Evolutionary conservation across 192 early-diverging fungal species (phyloP).

Genomic region (Thamnidium elegans): DNA sequence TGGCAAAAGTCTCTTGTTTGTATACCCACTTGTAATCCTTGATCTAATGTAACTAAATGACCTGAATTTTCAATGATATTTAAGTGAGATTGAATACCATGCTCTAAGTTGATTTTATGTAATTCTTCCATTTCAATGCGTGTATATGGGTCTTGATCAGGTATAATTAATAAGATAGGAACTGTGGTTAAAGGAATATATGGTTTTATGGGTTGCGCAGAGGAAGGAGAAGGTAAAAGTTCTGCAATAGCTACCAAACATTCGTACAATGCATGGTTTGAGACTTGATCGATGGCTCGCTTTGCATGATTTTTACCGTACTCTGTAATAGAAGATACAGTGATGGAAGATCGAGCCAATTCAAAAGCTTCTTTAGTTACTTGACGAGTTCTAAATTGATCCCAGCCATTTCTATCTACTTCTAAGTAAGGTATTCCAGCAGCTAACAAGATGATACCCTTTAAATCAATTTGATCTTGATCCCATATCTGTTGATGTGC

Average conservation of each 20-base stretch:
- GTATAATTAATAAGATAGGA: not conserved
- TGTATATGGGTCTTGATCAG: not conserved
- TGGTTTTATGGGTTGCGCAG: not conserved
- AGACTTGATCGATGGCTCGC: not conserved
- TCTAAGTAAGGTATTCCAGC: not conserved
- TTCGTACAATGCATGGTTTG: not conserved
- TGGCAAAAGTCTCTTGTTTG: not conserved
- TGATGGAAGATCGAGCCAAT: not conserved
- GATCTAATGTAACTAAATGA: constrained; percentile 11
- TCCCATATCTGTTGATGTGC: not conserved
- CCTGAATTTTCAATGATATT: constrained; percentile 2
- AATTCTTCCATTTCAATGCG: not conserved
- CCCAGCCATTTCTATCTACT: constrained; percentile 1
- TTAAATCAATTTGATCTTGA: not conserved
- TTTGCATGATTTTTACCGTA: not conserved
- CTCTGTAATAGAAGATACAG: not conserved
- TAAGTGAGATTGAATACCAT: not conserved
- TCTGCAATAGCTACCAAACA: not conserved
- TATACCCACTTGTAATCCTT: not conserved
- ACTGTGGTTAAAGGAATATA: not conserved
- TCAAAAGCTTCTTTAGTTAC: not conserved
- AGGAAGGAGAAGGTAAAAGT: not conserved
- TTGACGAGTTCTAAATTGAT: not conserved
- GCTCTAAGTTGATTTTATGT: not conserved
- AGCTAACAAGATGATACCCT: not conserved